Evolutionary conservation across 2,329 filamentous ascomycete genomes (phyloP), one percentile per base, ranked within the genome.

Genomic region (Xylaria sp.): DNA sequence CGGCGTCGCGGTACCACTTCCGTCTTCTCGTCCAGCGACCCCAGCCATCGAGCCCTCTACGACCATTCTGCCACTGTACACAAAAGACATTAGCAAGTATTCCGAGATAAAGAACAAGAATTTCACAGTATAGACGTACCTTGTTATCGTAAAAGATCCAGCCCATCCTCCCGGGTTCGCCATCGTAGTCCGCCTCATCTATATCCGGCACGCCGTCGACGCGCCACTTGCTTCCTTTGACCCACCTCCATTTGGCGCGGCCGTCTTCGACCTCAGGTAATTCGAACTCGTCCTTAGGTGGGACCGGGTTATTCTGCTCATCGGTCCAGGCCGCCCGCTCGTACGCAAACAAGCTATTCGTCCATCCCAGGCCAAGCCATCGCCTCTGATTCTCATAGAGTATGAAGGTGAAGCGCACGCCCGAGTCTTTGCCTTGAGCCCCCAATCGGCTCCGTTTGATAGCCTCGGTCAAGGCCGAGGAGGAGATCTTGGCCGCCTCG

Each of bases 111-210:
- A 14, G 3, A n/a, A 3, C 3, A 28, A 11, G 23, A 31, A 9
- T 11, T 52, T n/a, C 9, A 51, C 80, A 64, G n/a, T n/a, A n/a
- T n/a, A n/a, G n/a, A 63, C 50, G 8, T 79, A 92, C 92, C 88
- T 97, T 97, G 75, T 94, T 98, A 73, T 99, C 95, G 74, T 97
- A 99, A 77, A 95, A 99, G 38, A 97, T 92, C 95, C 95, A 99
- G 1, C 94, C 95, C 69, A 89, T 86, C 72, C 79, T 88, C 3
- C 86, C 89, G 23, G 88, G 84, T 1, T 85, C 81, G 2, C 82
- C 81, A 57, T 87, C 86, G 66, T 85, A 85, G 63, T 82, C 85
- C 74, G 74, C 80, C 56, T 73, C 80, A 71, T 68, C 78, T 73
- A 74, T 78, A 72, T 88, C 86, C 0, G 83, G 76, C 1, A 87